Evolutionary conservation across 441 rosid genomes (phyloP).

Genomic region (Erysimum cheiri): DNA sequence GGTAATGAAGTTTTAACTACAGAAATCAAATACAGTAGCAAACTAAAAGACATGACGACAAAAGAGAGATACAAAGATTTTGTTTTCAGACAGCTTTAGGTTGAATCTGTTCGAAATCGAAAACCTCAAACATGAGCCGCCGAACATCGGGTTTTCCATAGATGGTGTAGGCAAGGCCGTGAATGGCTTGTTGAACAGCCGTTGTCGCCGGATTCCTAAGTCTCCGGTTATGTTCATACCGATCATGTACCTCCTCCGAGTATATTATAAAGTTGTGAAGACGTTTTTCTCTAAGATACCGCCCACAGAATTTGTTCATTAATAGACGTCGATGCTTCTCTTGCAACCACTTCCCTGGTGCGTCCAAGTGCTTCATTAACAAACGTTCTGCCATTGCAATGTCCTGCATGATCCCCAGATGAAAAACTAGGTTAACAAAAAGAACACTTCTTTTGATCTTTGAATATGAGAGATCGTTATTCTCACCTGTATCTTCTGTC

Average conservation of each 20-base stretch:
- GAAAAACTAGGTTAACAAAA: no score
- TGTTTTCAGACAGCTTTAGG: conserved; percentile 72
- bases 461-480: neutral
- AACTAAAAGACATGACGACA: conserved; percentile 16
- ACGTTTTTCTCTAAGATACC: conserved; percentile 77
- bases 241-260: conserved; percentile 80
- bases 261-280: conserved; percentile 67
- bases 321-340: conserved; percentile 83
- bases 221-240: conserved; percentile 79
- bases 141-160: conserved; percentile 90
- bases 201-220: conserved; percentile 83
- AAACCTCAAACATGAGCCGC: conserved; percentile 91
- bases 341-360: conserved; percentile 89
- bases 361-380: conserved; percentile 92
- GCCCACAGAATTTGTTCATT: conserved; percentile 93
- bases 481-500: conserved; percentile 95
- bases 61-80: neutral
- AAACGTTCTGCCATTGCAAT: conserved; percentile 89
- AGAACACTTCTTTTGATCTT: neutral
- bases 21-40: conserved; percentile 21
- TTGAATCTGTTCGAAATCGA: conserved; percentile 91
- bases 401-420: conserved; percentile 51
- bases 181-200: conserved; percentile 87
- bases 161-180: conserved; percentile 79
- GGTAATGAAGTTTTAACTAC: conserved; percentile 5